Evolutionary conservation across 2,329 filamentous ascomycete genomes (phyloP).

Genomic region (Aureobasidium sp.): DNA sequence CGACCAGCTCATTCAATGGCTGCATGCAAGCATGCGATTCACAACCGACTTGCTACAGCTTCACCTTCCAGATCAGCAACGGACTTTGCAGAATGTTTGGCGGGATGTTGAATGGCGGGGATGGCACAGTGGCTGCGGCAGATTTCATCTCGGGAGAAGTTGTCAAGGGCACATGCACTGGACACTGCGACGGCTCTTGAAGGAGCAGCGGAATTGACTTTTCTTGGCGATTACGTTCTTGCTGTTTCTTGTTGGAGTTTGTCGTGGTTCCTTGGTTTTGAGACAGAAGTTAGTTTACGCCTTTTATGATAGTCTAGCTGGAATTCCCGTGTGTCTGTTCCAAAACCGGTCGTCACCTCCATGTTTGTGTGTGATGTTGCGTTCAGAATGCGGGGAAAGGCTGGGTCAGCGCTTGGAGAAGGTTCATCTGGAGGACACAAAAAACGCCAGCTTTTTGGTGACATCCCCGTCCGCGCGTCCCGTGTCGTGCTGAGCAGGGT

Average conservation of each 20-base stretch:
- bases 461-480: neutral
- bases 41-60: conserved; percentile 3
- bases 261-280: neutral
- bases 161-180: conserved; percentile 1
- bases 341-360: neutral
- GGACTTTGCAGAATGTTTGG: conserved; percentile 6
- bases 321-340: neutral
- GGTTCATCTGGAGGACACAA: neutral
- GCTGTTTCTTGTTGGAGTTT: neutral
- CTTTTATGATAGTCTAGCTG: neutral
- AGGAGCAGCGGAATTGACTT: neutral
- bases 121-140: neutral
- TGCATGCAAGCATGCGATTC: conserved; percentile 2
- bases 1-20: neutral
- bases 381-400: neutral
- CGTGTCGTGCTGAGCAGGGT: neutral
- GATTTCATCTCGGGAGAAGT: conserved; percentile 8
- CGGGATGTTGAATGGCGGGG: conserved; percentile 7
- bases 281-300: conserved; percentile 1
- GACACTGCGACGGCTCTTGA: neutral
- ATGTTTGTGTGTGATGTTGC: neutral
- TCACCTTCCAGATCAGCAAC: neutral
- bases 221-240: neutral
- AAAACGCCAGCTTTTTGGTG: neutral
- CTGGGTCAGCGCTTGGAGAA: neutral